Evolutionary conservation across 768 basidiomycete genomes (phyloP).

Genomic region (Butyriboletus loyo): DNA sequence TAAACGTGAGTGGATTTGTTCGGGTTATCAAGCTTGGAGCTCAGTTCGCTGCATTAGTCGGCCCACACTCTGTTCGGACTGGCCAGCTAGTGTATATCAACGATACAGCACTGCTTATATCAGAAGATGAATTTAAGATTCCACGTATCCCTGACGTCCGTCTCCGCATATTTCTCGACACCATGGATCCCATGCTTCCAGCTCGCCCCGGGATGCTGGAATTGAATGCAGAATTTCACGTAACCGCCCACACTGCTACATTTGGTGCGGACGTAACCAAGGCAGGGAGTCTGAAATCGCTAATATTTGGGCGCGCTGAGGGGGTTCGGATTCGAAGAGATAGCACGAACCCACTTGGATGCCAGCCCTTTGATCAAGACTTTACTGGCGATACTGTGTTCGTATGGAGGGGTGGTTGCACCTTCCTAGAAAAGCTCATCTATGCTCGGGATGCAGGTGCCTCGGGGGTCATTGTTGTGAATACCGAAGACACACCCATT

Average conservation of each 20-base stretch:
- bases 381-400: conserved; percentile 57
- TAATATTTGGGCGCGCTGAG: conserved; percentile 47
- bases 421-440: conserved; percentile 82
- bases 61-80: conserved; percentile 72
- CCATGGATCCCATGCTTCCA: conserved; percentile 45
- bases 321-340: conserved; percentile 59
- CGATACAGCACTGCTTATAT: conserved; percentile 51
- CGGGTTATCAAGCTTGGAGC: neutral
- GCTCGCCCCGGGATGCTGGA: conserved; percentile 39
- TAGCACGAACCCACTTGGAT: conserved; percentile 54
- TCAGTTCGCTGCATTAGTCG: conserved; percentile 49
- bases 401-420: conserved; percentile 76
- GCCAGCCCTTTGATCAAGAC: conserved; percentile 47
- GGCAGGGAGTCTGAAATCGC: conserved; percentile 22
- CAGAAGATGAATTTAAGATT: conserved; percentile 20
- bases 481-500: conserved; percentile 53
- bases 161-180: conserved; percentile 57
- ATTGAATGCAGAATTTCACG: conserved; percentile 42
- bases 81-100: conserved; percentile 84
- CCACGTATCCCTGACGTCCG: conserved; percentile 42
- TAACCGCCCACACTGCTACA: conserved; percentile 59
- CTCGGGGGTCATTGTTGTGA: conserved; percentile 74
- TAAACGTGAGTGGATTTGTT: conserved; percentile 52
- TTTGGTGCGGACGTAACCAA: conserved; percentile 66
- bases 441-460: conserved; percentile 69